Evolutionary conservation across 768 basidiomycete species (phyloP), one percentile per base, ranked within the genome.

Genomic region (Boletellus emodensis): DNA sequence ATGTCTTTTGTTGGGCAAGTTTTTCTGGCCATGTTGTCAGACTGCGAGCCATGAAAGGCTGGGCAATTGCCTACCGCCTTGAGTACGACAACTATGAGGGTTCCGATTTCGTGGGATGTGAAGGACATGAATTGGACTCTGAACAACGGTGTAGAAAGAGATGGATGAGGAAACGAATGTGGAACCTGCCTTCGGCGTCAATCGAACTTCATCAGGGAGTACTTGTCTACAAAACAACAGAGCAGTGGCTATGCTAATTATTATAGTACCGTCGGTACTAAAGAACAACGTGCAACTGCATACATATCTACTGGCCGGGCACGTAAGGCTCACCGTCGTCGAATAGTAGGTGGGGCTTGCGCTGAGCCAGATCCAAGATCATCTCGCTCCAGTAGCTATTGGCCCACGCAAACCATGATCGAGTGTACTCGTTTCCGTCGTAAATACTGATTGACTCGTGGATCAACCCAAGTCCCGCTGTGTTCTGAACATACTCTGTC

Each of bases 51-150:
- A 33, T 46, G 24, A 14, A 32, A 38, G 26, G 49, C 41, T 42
- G 33, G 41, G 37, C 34, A 41, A 44, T 49, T 59, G 40, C 79
- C 90, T 73, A 95, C 94, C 63, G 92, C 94, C 75, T 94, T 92
- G 55, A 95, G 79, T 34, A 98, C 82, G 61, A 98, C 92, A 43
- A 87, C 89, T 57, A 97, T 85, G 68, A 98, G 82, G 17, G 94
- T 97, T 34, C 94, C 95, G 54, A 98, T 87, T 72, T 90, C 84
- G 56, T 78, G 80, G 51, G 84, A 76, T 48, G 79, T 72, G 52
- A 76, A 68, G 53, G 83, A 73, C 84, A 87, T 86, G 62, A 32
- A 61, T 58, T 50, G 15, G 30, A 50, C 28, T 40, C 50, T 38
- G 37, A 41, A 20, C 15, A 35, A 46, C 13, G 50, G 39, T 40